These are phyloP conservation scores for Calvatia gigantea DNA, from an alignment of 768 basidiomycete species.

Conservation along the genomic window DNA sequence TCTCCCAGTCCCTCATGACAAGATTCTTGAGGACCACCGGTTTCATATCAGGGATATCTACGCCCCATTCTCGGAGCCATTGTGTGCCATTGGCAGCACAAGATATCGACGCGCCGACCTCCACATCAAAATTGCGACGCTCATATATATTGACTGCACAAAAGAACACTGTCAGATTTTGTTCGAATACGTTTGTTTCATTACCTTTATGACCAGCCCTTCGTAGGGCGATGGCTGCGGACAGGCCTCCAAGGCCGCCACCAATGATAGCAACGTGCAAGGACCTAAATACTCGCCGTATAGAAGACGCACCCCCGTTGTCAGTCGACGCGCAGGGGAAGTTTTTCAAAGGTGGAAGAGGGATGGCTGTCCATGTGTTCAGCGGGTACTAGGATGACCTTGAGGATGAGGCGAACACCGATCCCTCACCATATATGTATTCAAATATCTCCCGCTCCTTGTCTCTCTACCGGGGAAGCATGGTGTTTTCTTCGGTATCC, in stretches of 20 bases:
- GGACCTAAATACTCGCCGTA: constrained; percentile 12
- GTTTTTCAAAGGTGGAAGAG: neutral
- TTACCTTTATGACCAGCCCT: constrained; percentile 26
- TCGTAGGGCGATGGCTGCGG: constrained; percentile 23
- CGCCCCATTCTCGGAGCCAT: constrained; percentile 30
- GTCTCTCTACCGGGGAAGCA: too few relatives aligned
- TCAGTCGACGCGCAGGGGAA: neutral
- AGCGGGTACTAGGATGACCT: neutral
- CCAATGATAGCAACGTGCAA: constrained; percentile 19
- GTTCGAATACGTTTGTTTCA: neutral
- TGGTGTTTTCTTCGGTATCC: too few relatives aligned
- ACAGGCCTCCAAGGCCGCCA: constrained; percentile 18
- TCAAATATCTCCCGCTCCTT: neutral
- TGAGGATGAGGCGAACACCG: neutral
- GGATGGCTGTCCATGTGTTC: neutral
- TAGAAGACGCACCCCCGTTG: neutral
- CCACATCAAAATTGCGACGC: constrained; percentile 26
- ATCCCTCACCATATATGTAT: neutral
- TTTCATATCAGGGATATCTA: constrained; percentile 27
- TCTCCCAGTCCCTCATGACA: constrained; percentile 32
- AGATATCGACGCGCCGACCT: constrained; percentile 31
- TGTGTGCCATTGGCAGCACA: constrained; percentile 31
- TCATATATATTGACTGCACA: constrained; percentile 24
- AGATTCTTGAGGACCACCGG: constrained; percentile 29
- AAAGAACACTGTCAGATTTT: too few relatives aligned